Evolutionary conservation across 306 rosid genomes (phyloP).

Genomic region (Lotus japonicus): DNA sequence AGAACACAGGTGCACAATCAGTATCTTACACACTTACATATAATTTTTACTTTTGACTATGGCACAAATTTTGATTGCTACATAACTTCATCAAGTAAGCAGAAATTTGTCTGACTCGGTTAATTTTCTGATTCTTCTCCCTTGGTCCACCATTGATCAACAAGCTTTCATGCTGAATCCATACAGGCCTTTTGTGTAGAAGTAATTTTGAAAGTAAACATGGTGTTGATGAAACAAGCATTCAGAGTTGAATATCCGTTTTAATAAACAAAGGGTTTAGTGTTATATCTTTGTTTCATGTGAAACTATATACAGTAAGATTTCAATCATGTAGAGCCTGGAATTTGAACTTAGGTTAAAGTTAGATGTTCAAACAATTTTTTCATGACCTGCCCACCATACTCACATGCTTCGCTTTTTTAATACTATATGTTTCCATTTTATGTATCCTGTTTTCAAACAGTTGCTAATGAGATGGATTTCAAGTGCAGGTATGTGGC

Average conservation of each 20-base stretch:
- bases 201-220: neutral
- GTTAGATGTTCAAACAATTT: neutral
- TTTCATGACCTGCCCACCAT: neutral
- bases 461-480: constrained; percentile 1
- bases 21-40: neutral
- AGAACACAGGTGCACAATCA: neutral
- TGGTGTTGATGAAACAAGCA: neutral
- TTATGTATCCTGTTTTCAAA: neutral
- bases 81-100: neutral
- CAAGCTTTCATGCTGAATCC: neutral
- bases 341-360: neutral
- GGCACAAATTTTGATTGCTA: neutral
- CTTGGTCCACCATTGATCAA: neutral
- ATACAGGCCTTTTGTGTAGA: neutral
- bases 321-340: neutral
- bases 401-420: neutral
- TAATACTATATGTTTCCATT: neutral
- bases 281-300: neutral
- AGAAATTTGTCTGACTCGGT: neutral
- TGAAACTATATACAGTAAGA: neutral
- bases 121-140: neutral
- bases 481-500: constrained; percentile 69
- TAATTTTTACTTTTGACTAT: neutral
- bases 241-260: neutral
- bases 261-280: neutral